Evolutionary conservation across 805 yeast species (phyloP).

Genomic region (Myxozyma neotropica): DNA sequence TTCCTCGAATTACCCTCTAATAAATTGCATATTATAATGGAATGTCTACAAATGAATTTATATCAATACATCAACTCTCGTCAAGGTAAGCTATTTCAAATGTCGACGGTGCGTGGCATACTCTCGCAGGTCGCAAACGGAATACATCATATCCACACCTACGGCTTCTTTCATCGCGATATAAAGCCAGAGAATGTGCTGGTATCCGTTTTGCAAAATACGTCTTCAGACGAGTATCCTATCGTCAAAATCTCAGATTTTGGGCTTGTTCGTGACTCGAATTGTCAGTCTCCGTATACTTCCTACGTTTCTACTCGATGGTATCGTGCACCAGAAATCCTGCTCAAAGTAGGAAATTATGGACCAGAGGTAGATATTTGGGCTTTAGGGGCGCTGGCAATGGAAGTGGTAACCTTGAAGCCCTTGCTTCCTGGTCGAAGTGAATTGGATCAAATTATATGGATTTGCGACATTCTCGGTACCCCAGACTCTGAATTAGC

Average conservation of each 20-base stretch:
- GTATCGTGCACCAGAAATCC: conserved; percentile 93
- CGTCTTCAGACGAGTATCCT: conserved; percentile 56
- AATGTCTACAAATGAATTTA: conserved; percentile 79
- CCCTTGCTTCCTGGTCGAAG: conserved; percentile 85
- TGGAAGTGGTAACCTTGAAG: conserved; percentile 73
- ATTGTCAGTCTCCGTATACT: conserved; percentile 65
- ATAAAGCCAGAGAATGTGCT: conserved; percentile 91
- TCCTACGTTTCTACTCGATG: conserved; percentile 93
- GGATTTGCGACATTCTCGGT: conserved; percentile 69
- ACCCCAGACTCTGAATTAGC: conserved; percentile 56
- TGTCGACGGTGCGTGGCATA: conserved; percentile 4
- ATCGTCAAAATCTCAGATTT: conserved; percentile 89
- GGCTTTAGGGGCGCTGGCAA: conserved; percentile 91
- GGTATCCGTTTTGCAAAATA: not conserved
- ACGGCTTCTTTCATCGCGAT: conserved; percentile 80
- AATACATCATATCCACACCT: conserved; percentile 74
- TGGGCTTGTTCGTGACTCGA: conserved; percentile 81
- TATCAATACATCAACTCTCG: conserved; percentile 49
- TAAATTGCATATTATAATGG: conserved; percentile 83
- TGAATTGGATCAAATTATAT: conserved; percentile 77
- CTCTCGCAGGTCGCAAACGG: conserved; percentile 67
- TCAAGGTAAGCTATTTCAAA: conserved; percentile 3
- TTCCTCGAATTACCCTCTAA: conserved; percentile 66
- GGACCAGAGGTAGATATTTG: conserved; percentile 84
- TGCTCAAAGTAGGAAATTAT: conserved; percentile 55